phyloP scores from a whole-genome alignment of 1,284 basidiomycete species.

The Sutorius eximius region DNA sequence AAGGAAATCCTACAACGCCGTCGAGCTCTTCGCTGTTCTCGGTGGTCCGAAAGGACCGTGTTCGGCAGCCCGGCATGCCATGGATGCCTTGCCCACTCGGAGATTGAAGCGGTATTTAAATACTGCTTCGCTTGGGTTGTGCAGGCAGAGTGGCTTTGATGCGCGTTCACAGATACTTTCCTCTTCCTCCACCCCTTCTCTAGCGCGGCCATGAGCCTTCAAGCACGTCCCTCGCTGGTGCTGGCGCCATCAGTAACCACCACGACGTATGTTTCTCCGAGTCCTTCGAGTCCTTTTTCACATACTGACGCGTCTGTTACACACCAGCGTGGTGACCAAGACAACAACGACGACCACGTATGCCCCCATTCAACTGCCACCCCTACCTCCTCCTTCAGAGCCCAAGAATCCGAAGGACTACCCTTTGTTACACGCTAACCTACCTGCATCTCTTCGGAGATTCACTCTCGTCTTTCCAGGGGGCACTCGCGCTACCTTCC shows the following conservation, averaged over 20 bases:
- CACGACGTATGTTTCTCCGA: constrained; percentile 56
- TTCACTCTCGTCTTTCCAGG: constrained; percentile 79
- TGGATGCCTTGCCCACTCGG: constrained; percentile 11
- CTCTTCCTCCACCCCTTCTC: constrained; percentile 21
- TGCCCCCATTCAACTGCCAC: constrained; percentile 74
- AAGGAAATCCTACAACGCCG: background rate
- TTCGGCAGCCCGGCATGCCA: constrained; percentile 26
- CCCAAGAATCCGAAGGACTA: constrained; percentile 79
- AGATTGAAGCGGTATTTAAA: constrained; percentile 31
- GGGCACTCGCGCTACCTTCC: constrained; percentile 73
- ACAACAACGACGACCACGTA: constrained; percentile 84
- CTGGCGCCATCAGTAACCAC: constrained; percentile 77
- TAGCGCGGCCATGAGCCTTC: constrained; percentile 50
- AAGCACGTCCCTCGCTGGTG: constrained; percentile 59
- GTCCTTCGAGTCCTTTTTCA: constrained; percentile 2
- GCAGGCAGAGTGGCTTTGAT: constrained; percentile 37
- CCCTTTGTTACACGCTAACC: constrained; percentile 66
- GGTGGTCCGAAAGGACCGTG: background rate
- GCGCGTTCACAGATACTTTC: constrained; percentile 31
- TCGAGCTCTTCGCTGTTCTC: background rate
- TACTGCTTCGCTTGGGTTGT: constrained; percentile 32
- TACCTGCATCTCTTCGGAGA: constrained; percentile 66
- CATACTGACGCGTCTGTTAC: constrained; percentile 30
- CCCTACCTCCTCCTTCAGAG: constrained; percentile 62
- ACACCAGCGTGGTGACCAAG: constrained; percentile 74